Evolutionary conservation across 140 eudicot species (phyloP).

Genomic region (Anethum foeniculum): DNA sequence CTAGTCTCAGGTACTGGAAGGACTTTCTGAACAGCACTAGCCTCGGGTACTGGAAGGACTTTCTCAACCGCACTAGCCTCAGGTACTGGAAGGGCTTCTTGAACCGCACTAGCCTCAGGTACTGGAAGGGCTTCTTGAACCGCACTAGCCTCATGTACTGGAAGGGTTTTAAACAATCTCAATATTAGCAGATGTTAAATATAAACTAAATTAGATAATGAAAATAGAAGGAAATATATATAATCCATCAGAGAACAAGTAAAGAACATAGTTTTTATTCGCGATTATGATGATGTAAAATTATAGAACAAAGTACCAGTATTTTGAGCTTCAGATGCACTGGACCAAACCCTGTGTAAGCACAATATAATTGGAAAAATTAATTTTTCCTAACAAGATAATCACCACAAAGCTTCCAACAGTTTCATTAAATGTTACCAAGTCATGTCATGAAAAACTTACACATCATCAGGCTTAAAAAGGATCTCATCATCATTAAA

Average conservation of each 20-base stretch:
- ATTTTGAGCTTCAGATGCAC: slow-evolving; percentile 38
- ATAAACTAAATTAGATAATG: neutral
- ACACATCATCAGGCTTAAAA: slow-evolving; percentile 43
- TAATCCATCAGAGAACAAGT: neutral
- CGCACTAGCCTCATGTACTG: neutral
- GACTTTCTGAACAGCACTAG: slow-evolving; percentile 24
- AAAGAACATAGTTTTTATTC: neutral
- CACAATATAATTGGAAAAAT: slow-evolving; percentile 10
- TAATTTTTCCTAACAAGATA: neutral
- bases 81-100: slow-evolving; percentile 22
- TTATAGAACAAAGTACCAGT: slow-evolving; percentile 34
- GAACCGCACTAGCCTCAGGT: slow-evolving; percentile 29
- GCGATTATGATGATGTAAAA: neutral
- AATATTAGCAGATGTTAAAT: neutral
- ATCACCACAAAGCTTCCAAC: neutral
- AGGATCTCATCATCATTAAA: slow-evolving; percentile 52
- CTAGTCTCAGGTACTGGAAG: slow-evolving; percentile 26
- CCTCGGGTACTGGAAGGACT: slow-evolving; percentile 24
- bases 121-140: slow-evolving; percentile 18
- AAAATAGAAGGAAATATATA: neutral
- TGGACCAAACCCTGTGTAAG: slow-evolving; percentile 43
- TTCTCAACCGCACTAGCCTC: slow-evolving; percentile 28
- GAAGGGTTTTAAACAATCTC: slow-evolving; percentile 16
- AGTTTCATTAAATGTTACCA: neutral
- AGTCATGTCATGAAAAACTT: slow-evolving; percentile 20